These are phyloP conservation scores for Wallacemonas sp. DNA, from an alignment of 208 protist species.

Conservation along the genomic window DNA sequence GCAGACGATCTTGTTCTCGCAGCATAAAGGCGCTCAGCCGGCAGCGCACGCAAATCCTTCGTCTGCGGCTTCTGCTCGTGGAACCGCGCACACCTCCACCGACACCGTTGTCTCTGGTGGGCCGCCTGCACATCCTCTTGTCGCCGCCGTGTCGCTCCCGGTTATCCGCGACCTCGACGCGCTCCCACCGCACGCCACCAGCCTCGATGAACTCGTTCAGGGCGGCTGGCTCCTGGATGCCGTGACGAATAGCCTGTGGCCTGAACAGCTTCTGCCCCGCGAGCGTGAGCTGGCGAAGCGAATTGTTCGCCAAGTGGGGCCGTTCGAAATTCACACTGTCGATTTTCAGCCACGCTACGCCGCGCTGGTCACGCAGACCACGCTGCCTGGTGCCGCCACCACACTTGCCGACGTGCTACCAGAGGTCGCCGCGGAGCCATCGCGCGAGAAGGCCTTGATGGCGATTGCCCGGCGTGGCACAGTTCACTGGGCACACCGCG, in stretches of 20 bases:
- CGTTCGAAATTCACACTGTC: slow-evolving; percentile 37
- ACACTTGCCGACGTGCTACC: neutral
- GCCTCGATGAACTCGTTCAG: neutral
- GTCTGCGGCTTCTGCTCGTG: too few relatives aligned
- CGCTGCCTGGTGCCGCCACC: neutral
- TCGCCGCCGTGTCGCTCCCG: neutral
- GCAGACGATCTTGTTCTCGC: slow-evolving; percentile 2
- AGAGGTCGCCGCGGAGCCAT: neutral
- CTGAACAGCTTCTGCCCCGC: slow-evolving; percentile 23
- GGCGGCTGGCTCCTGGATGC: slow-evolving; percentile 1
- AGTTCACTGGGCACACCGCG: slow-evolving; percentile 19
- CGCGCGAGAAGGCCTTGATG: slow-evolving; percentile 2
- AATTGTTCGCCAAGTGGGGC: slow-evolving; percentile 25
- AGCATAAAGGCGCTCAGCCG: neutral
- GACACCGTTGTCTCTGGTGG: too few relatives aligned
- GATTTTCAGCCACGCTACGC: slow-evolving; percentile 32
- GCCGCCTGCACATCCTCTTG: neutral
- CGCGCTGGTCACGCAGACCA: neutral
- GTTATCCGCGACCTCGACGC: neutral
- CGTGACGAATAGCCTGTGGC: slow-evolving; percentile 28
- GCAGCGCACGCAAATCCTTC: too few relatives aligned
- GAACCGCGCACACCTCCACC: too few relatives aligned
- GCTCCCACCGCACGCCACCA: neutral
- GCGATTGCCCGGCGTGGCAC: slow-evolving; percentile 2
- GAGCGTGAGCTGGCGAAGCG: slow-evolving; percentile 33